phyloP scores from a whole-genome alignment of 768 basidiomycete species.

The Tulasnella sp. region DNA sequence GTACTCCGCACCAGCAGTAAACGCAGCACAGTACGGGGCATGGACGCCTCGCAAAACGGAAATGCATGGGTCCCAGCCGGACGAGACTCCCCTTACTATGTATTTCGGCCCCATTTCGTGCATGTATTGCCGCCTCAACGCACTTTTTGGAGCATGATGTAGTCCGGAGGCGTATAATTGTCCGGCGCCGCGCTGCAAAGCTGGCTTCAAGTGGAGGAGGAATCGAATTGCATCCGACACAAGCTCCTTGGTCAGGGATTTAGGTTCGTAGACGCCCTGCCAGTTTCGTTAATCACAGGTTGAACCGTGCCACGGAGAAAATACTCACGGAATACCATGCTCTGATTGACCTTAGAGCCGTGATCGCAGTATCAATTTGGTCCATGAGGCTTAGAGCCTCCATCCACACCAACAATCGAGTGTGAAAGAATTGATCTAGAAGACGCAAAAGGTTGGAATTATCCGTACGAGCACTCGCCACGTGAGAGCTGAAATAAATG shows the following conservation, averaged over 20 bases:
- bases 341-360: not conserved
- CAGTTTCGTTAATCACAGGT: not conserved
- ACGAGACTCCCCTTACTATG: not conserved
- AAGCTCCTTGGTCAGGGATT: not conserved
- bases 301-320: not conserved
- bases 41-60: not conserved
- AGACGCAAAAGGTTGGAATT: not conserved
- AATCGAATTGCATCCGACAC: not conserved
- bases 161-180: not conserved
- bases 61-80: not conserved
- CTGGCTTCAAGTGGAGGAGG: not conserved
- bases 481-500: not conserved
- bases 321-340: not conserved
- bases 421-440: not conserved
- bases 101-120: not conserved
- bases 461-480: not conserved
- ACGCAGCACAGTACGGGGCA: not conserved
- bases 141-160: not conserved
- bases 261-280: not conserved
- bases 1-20: not conserved
- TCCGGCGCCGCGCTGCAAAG: not conserved
- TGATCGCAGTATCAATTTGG: not conserved
- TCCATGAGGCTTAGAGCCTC: not conserved
- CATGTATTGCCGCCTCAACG: not conserved
- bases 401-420: slow-evolving; percentile 2